A percentile compares a stretch with the other conserved stretches of the same genome.
phyloP scores from a whole-genome alignment of 139 green algal genomes.

The Diplosphaera chodatii region DNA sequence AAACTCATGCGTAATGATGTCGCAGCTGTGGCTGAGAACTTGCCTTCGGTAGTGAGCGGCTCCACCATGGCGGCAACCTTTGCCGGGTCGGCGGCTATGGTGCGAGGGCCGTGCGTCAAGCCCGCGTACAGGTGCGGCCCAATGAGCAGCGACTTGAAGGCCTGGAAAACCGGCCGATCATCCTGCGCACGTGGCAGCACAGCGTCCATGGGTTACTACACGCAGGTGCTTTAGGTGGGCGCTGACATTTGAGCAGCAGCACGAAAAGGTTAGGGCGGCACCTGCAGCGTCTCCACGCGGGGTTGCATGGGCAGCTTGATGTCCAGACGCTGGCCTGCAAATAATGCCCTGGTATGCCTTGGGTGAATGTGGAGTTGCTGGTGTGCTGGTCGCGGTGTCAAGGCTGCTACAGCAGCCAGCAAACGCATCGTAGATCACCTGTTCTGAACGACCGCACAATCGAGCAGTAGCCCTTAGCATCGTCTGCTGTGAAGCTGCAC shows the following conservation, averaged over 20 bases:
- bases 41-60: background rate
- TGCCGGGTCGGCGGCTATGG: conserved; percentile 12
- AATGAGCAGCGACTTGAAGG: conserved; percentile 23
- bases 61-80: background rate
- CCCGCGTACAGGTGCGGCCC: conserved; percentile 37
- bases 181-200: no score
- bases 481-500: background rate
- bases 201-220: no score
- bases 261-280: no score
- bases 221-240: no score
- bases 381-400: no score
- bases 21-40: no score
- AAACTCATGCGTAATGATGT: no score
- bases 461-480: background rate
- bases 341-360: no score
- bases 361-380: no score
- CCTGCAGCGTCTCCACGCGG: conserved; percentile 5
- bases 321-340: conserved; percentile 11
- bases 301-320: conserved; percentile 11
- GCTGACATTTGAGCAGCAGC: no score
- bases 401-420: no score
- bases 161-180: background rate
- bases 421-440: no score
- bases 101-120: conserved; percentile 16
- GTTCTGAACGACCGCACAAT: background rate